Conservation (phyloP, 2,329 filamentous ascomycete genomes). For the Fusarium nurragi region DNA sequence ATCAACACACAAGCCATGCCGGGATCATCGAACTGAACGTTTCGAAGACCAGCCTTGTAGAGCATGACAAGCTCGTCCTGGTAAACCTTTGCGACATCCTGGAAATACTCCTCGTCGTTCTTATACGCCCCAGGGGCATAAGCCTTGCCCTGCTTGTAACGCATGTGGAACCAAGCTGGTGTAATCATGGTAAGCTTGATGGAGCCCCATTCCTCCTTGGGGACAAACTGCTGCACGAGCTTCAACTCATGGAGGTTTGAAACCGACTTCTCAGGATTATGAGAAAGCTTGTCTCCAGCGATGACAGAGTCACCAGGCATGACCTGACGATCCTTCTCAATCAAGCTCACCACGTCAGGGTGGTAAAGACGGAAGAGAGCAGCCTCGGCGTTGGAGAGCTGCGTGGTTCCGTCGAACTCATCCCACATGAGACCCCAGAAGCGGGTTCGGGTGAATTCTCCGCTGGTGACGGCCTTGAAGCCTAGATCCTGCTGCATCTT, state of each 20-base stretch:
- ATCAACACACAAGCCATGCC: conserved; percentile 68
- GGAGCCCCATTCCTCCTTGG: conserved; percentile 58
- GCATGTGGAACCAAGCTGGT: conserved; percentile 54
- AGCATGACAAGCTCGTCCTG: conserved; percentile 69
- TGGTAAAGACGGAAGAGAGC: conserved; percentile 64
- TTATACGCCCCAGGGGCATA: conserved; percentile 42
- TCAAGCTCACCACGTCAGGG: conserved; percentile 63
- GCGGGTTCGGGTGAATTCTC: conserved; percentile 69
- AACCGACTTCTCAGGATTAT: conserved; percentile 53
- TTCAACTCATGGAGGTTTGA: conserved; percentile 62
- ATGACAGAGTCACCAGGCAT: conserved; percentile 67
- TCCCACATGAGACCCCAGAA: conserved; percentile 63
- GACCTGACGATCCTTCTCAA: conserved; percentile 62
- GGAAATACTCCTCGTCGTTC: conserved; percentile 64
- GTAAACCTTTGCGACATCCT: conserved; percentile 72
- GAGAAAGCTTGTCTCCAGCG: conserved; percentile 58
- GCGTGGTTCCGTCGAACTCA: conserved; percentile 60
- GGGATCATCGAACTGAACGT: conserved; percentile 75
- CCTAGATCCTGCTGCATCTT: conserved; percentile 74
- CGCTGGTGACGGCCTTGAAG: conserved; percentile 73
- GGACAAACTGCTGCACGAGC: conserved; percentile 57
- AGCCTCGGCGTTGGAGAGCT: conserved; percentile 61
- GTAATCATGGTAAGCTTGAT: conserved; percentile 66
- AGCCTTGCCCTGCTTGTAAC: conserved; percentile 44
- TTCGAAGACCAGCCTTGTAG: conserved; percentile 69